A percentile compares a stretch with the other conserved stretches of the same genome.
Evolutionary conservation across 2,329 filamentous ascomycete genomes (phyloP).

Genomic region (Harringtonia aguacate): DNA sequence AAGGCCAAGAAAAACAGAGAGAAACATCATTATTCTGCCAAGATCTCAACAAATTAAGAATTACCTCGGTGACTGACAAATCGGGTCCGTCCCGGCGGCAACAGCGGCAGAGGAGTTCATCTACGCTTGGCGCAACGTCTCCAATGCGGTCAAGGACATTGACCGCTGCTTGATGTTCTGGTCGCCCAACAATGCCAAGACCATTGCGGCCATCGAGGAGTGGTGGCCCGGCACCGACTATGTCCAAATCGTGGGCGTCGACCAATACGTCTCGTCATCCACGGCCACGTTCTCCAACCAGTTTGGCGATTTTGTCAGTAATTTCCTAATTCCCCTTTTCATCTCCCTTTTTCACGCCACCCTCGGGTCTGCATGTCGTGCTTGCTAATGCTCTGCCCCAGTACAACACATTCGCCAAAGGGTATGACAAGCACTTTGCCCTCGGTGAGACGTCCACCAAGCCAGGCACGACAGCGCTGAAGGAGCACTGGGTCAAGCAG

Average conservation of each 20-base stretch:
- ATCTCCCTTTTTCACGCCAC: background rate
- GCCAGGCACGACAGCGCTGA: background rate
- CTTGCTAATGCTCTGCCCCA: no score
- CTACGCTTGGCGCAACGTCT: background rate
- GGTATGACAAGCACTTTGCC: background rate
- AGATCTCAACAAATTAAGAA: background rate
- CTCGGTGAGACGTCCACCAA: background rate
- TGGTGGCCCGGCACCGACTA: conserved; percentile 1
- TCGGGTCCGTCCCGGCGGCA: no score
- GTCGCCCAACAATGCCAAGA: conserved; percentile 1
- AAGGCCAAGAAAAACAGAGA: no score
- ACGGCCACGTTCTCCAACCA: conserved; percentile 1
- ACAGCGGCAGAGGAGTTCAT: background rate
- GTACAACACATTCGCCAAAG: background rate
- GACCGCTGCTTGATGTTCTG: background rate
- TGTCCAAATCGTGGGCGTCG: background rate
- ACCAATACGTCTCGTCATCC: background rate
- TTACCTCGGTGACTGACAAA: no score
- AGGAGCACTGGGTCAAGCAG: background rate
- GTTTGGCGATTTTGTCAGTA: background rate
- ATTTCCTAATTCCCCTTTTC: background rate
- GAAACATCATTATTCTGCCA: background rate
- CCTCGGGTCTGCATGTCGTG: background rate
- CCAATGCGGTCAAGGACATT: background rate
- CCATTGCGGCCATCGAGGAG: background rate